Conservation (phyloP, 495 filamentous ascomycete genomes). For the Podospora conica region DNA sequence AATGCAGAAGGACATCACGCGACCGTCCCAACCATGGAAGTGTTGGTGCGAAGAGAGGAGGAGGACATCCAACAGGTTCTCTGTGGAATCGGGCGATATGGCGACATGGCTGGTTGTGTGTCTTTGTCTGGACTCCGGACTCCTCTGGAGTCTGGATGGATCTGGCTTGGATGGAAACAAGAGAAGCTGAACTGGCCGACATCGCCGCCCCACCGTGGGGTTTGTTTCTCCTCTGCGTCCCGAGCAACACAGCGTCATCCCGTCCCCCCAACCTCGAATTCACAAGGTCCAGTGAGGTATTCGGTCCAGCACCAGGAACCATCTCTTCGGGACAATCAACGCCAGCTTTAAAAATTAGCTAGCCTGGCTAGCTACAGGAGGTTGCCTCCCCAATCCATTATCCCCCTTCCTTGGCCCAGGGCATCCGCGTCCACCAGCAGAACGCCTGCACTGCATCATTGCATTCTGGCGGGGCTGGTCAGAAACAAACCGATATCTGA, state of each 20-base stretch:
- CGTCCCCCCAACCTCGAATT: neutral
- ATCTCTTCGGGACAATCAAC: neutral
- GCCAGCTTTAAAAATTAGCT: neutral
- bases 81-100: neutral
- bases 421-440: neutral
- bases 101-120: neutral
- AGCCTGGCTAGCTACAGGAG: too few species aligned
- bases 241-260: constrained; percentile 1
- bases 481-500: neutral
- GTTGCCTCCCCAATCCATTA: constrained; percentile 10
- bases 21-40: neutral
- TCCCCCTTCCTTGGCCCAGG: neutral
- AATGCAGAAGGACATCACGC: constrained; percentile 1
- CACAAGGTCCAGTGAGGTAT: neutral
- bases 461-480: too few species aligned
- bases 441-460: neutral
- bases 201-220: neutral
- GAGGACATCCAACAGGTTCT: neutral
- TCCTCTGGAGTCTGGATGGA: too few species aligned
- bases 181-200: neutral
- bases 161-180: too few species aligned
- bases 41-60: neutral
- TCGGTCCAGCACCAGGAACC: neutral
- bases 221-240: neutral
- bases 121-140: neutral